Percentiles rank a stretch among this genome's conserved stretches.
Conservation (phyloP, 2,329 filamentous ascomycete genomes). For the Xylariaceae sp. region DNA sequence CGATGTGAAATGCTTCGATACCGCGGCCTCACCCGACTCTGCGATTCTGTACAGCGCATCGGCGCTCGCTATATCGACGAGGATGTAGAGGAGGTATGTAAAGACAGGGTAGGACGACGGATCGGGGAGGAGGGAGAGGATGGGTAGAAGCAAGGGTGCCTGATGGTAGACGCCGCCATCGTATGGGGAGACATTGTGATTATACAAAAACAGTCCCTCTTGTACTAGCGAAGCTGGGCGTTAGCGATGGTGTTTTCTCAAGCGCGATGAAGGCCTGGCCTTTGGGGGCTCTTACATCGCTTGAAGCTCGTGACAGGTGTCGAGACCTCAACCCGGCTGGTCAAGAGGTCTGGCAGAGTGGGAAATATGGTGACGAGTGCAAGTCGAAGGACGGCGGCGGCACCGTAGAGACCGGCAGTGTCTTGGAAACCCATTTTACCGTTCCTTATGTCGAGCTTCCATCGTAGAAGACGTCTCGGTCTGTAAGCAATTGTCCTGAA, state of each 20-base stretch:
- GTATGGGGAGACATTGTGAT: conserved; percentile 93
- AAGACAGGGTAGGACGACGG: conserved; percentile 61
- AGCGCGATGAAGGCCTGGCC: background rate
- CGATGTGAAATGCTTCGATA: conserved; percentile 72
- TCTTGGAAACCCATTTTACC: conserved; percentile 36
- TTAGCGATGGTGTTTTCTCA: background rate
- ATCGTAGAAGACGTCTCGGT: conserved; percentile 20
- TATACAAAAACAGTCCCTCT: conserved; percentile 93
- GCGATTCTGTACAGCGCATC: conserved; percentile 74
- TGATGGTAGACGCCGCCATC: conserved; percentile 82
- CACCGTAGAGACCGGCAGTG: conserved; percentile 62
- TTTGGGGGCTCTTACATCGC: conserved; percentile 58
- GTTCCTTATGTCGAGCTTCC: conserved; percentile 29
- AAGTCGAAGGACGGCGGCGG: conserved; percentile 72
- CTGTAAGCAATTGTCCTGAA: background rate
- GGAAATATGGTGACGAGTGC: conserved; percentile 77
- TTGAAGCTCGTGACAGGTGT: conserved; percentile 98
- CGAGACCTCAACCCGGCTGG: conserved; percentile 89
- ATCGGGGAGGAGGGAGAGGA: conserved; percentile 83
- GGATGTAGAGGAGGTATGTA: conserved; percentile 73
- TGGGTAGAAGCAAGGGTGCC: conserved; percentile 81
- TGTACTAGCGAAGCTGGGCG: conserved; percentile 56
- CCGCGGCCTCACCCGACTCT: conserved; percentile 69
- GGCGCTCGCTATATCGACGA: conserved; percentile 76
- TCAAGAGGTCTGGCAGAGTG: conserved; percentile 74